Evolutionary conservation across 1,284 basidiomycete species (phyloP).

Genomic region (Apiotrichum porosum): DNA sequence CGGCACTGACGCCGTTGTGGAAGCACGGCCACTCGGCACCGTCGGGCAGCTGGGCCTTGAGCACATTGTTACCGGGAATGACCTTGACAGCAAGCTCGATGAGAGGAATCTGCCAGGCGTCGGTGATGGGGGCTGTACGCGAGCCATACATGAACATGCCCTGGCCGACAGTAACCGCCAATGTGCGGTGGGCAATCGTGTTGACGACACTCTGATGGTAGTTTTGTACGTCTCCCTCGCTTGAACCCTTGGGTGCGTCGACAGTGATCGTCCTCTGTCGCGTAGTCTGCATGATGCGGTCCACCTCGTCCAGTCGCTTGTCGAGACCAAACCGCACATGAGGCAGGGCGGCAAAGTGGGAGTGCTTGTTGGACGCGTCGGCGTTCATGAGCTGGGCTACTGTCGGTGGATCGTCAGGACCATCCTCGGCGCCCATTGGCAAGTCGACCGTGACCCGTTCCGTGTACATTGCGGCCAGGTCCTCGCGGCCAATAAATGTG

Average conservation of each 20-base stretch:
- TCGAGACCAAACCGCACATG: conserved; percentile 82
- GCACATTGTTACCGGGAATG: conserved; percentile 52
- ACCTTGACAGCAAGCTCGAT: conserved; percentile 72
- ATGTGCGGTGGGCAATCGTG: conserved; percentile 73
- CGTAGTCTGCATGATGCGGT: conserved; percentile 77
- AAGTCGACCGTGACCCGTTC: conserved; percentile 14
- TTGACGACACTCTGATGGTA: conserved; percentile 75
- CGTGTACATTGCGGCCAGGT: conserved; percentile 53
- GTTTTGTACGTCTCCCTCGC: conserved; percentile 32
- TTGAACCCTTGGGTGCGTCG: conserved; percentile 61
- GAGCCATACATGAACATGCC: conserved; percentile 82
- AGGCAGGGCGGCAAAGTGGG: conserved; percentile 35
- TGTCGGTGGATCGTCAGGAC: conserved; percentile 13
- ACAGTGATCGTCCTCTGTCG: conserved; percentile 61
- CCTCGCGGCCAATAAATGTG: conserved; percentile 69
- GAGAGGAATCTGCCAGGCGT: conserved; percentile 71
- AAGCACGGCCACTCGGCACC: conserved; percentile 89
- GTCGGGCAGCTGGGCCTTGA: conserved; percentile 57
- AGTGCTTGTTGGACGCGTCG: conserved; percentile 11
- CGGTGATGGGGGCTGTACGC: conserved; percentile 63
- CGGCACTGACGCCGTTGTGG: conserved; percentile 93
- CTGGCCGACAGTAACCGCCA: conserved; percentile 77
- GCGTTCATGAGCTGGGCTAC: conserved; percentile 18
- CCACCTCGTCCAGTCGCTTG: conserved; percentile 76
- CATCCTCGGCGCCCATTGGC: conserved; percentile 13